Evolutionary conservation across 1,284 basidiomycete genomes (phyloP).

Genomic region (Veloboletus limbatus): DNA sequence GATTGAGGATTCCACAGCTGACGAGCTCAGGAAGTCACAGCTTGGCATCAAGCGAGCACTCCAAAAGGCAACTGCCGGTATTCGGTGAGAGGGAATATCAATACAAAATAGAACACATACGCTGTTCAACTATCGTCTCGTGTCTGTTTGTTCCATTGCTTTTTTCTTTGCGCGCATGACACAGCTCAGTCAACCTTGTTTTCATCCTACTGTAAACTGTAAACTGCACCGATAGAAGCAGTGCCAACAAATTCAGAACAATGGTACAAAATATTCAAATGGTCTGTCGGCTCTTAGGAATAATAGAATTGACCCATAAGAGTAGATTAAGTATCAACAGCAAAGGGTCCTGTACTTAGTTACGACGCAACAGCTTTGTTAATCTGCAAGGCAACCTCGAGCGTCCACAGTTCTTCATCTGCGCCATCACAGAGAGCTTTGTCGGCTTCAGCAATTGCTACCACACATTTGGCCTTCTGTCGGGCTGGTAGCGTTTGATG

Average conservation of each 20-base stretch:
- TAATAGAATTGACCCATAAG: no score
- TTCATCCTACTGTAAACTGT: background rate
- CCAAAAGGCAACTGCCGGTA: slow-evolving; percentile 90
- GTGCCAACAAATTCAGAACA: background rate
- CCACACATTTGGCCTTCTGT: slow-evolving; percentile 80
- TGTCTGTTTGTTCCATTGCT: slow-evolving; percentile 10
- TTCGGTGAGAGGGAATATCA: slow-evolving; percentile 52
- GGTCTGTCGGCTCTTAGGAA: no score
- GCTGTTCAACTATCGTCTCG: slow-evolving; percentile 9
- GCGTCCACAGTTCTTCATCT: slow-evolving; percentile 96
- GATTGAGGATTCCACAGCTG: slow-evolving; percentile 88
- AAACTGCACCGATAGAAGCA: background rate
- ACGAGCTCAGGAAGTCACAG: slow-evolving; percentile 93
- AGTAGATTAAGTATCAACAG: background rate
- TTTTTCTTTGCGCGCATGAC: slow-evolving; percentile 7
- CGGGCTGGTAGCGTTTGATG: slow-evolving; percentile 79
- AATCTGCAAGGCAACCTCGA: slow-evolving; percentile 82
- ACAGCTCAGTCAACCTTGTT: slow-evolving; percentile 14
- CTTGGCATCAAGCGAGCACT: slow-evolving; percentile 91
- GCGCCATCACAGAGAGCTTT: slow-evolving; percentile 96
- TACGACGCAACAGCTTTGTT: slow-evolving; percentile 54
- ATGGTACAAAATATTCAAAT: background rate
- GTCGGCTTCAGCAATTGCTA: slow-evolving; percentile 93
- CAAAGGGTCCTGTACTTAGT: background rate
- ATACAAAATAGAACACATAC: slow-evolving; percentile 20